Evolutionary conservation across 2,329 filamentous ascomycete species (phyloP).

Genomic region (Talaromyces sp.): DNA sequence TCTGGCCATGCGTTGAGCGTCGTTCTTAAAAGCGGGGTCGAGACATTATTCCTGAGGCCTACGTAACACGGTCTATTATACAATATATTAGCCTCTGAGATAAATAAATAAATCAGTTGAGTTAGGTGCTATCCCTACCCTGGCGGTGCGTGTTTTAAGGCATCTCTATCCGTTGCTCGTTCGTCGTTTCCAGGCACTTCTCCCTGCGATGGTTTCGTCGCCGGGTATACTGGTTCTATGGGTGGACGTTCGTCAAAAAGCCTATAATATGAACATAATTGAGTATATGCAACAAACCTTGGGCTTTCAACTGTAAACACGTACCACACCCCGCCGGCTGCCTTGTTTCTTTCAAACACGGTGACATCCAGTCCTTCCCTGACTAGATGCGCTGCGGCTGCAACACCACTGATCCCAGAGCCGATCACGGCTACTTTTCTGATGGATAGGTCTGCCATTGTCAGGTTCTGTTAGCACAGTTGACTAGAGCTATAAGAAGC

Average conservation of each 20-base stretch:
- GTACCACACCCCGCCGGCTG: constrained; percentile 54
- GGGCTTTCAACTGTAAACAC: constrained; percentile 9
- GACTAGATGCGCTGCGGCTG: constrained; percentile 43
- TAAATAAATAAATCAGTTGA: not conserved
- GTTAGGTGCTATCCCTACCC: constrained; percentile 37
- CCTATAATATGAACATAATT: constrained; percentile 27
- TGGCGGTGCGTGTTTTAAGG: constrained; percentile 43
- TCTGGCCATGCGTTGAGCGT: constrained; percentile 52
- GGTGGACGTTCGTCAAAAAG: constrained; percentile 47
- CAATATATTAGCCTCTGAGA: not conserved
- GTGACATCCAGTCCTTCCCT: constrained; percentile 44
- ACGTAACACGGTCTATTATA: constrained; percentile 47
- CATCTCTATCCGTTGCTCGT: constrained; percentile 5
- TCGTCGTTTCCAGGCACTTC: constrained; percentile 2
- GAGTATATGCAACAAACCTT: not conserved
- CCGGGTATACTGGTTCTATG: constrained; percentile 45
- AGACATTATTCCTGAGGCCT: constrained; percentile 50
- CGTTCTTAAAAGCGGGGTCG: constrained; percentile 46
- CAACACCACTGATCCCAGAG: constrained; percentile 48
- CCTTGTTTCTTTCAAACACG: constrained; percentile 50
- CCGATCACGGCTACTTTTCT: constrained; percentile 43
- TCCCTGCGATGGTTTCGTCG: constrained; percentile 14
- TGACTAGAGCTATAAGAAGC: not conserved
- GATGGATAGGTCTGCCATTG: constrained; percentile 3
- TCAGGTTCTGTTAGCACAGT: constrained; percentile 22